These are phyloP conservation scores for Leucocoprinus sp. DNA, from an alignment of 768 basidiomycete genomes.

Conservation along the genomic window DNA sequence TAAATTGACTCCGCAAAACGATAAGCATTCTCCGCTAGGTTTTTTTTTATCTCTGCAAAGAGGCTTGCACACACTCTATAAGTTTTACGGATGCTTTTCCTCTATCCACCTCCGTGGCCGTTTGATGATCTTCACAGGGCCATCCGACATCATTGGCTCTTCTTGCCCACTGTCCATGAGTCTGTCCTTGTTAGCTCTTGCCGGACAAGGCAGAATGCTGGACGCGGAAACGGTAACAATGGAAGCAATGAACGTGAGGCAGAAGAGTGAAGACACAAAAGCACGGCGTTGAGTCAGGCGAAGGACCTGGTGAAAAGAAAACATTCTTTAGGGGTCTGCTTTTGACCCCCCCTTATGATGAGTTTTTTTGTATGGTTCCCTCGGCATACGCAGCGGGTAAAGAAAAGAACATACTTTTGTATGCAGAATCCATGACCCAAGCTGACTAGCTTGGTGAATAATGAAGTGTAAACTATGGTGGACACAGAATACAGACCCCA, in stretches of 20 bases:
- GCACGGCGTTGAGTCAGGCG: slow-evolving; percentile 62
- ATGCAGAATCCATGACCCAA: slow-evolving; percentile 22
- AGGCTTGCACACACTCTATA: too few species aligned
- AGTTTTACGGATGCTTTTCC: slow-evolving; percentile 49
- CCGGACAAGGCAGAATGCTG: slow-evolving; percentile 73
- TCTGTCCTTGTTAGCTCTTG: slow-evolving; percentile 46
- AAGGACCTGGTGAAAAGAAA: slow-evolving; percentile 46
- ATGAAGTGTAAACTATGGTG: too few species aligned
- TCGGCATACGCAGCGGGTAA: neutral
- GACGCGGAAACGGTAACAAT: slow-evolving; percentile 77
- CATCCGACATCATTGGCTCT: slow-evolving; percentile 17
- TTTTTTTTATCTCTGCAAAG: slow-evolving; percentile 11
- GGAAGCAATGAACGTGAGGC: slow-evolving; percentile 70
- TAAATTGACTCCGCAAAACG: too few species aligned
- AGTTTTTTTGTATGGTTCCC: neutral
- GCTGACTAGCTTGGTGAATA: neutral
- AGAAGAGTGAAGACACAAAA: slow-evolving; percentile 73
- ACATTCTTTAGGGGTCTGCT: slow-evolving; percentile 37
- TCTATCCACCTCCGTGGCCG: slow-evolving; percentile 76
- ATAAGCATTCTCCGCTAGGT: too few species aligned
- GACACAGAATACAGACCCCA: too few species aligned
- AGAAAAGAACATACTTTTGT: slow-evolving; percentile 12
- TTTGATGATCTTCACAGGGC: slow-evolving; percentile 46
- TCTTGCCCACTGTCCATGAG: slow-evolving; percentile 46
- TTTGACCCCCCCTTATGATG: neutral